Evolutionary conservation across 306 rosid genomes (phyloP), one percentile per base, ranked within the genome.

Genomic region (Citrullus colocynthis): DNA sequence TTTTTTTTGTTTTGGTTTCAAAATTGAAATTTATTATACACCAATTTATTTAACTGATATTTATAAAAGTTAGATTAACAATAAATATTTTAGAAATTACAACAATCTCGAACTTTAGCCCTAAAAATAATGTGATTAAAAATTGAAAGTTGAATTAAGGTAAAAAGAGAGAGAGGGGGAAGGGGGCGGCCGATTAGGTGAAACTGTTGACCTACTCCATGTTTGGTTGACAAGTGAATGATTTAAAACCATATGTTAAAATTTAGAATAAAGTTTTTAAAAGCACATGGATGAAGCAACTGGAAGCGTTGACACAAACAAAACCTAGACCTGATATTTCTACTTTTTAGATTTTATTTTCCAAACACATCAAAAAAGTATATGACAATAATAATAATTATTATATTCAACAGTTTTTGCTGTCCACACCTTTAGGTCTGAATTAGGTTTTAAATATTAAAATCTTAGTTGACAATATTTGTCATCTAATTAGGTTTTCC

Each of bases 401-500:
- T 37, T 8, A 14, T 18, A 36, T 65, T 65, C 0, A 13, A 54
- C 7, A 54, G 4, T 13, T 62, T 17, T n/a, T 67, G 55, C 54
- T 67, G 74, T 67, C 34, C 74, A 67, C 34, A 39, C 16, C 28
- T 39, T 37, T 39, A 11, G 28, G 13, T 39, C 73, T 9, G 15
- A 66, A 66, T 66, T 66, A 66, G 51, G 73, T 37, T 66, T 66
- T 18, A 16, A 34, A 15, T 39, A 37, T 66, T 66, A 66, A 66
- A 66, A 41, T 66, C 73, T 37, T 65, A 65, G 73, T 66, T 66
- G 73, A 66, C 52, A n/a, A 67, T 67, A n/a, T 67, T 24, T n/a
- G 18, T 41, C 36, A n/a, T 42, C 10, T 67, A 67, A 67, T 67
- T 67, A 67, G 74, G 34, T 42, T 42, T 66, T 21, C 55, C 34